Evolutionary conservation across 2,329 filamentous ascomycete genomes (phyloP), one percentile per base, ranked within the genome.

Genomic region (Trichoderma asperellum): DNA sequence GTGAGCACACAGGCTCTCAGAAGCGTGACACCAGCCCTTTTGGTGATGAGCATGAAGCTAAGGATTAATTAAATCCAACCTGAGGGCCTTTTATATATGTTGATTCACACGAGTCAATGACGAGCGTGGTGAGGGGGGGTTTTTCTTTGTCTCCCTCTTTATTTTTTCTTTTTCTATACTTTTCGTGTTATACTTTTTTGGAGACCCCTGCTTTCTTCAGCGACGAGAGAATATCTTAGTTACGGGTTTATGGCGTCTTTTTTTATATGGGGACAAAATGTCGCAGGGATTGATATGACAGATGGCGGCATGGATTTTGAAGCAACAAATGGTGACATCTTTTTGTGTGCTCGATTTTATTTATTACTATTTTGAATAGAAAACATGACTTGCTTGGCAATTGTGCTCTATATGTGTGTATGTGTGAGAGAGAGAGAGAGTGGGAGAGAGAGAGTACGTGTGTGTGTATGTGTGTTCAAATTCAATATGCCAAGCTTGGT

Each of bases 21-120:
- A 74, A 77, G 63, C 76, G 78, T 43, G 79, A 76, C 18, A 76
- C 73, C 69, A 87, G 85, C 73, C 87, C 86, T 1, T 89, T 89
- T 74, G 83, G 85, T 24, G 87, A 89, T 72, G 85, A 87, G 74
- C 82, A 89, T 73, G 87, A 86, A 63, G 84, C 87, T 35, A 83
- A 82, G 73, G 85, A 86, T 72, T 83, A 75, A 78, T 72, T 11
- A 11, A 47, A 8, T 63, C 29, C 34, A 35, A 63, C 47, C 18
- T 34, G 62, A 56, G 27, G 32, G 11, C 24, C n/a, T 56, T 62
- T 64, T 67, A 71, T 72, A 68, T 72, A 72, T 72, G 55, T 68
- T 75, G 72, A 70, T 70, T 65, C 72, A n/a, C 43, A 61, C 24
- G 65, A 47, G 11, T 68, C 59, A 59, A 69, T 64, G 59, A 64